phyloP scores from a whole-genome alignment of 2,329 filamentous ascomycete species.

The Penicillium nordicum region DNA sequence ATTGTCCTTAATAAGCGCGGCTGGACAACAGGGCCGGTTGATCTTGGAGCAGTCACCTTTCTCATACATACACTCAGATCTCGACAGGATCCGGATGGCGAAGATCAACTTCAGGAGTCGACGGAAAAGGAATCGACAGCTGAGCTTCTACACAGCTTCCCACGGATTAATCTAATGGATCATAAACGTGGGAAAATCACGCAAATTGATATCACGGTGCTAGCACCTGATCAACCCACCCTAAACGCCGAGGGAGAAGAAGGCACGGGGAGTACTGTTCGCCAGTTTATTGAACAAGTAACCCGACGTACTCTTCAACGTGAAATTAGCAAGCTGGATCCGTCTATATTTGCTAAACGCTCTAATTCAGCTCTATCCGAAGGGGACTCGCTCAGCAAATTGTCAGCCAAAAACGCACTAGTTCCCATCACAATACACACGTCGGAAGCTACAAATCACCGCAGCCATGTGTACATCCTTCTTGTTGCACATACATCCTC shows the following conservation, averaged over 20 bases:
- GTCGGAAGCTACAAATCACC: conserved; percentile 45
- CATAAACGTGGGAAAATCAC: conserved; percentile 32
- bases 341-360: conserved; percentile 12
- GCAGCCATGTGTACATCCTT: conserved; percentile 52
- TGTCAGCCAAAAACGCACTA: background rate
- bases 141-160: conserved; percentile 22
- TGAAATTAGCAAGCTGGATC: conserved; percentile 14
- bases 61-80: conserved; percentile 43
- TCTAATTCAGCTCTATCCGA: background rate
- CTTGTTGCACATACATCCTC: conserved; percentile 52
- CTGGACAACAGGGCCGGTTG: conserved; percentile 50
- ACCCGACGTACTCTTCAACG: conserved; percentile 16
- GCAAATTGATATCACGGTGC: conserved; percentile 38
- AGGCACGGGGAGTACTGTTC: conserved; percentile 13
- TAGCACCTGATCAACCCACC: conserved; percentile 33
- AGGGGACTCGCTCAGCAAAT: background rate
- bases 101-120: background rate
- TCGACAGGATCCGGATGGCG: background rate
- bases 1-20: conserved; percentile 48
- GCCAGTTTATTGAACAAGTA: conserved; percentile 26
- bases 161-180: conserved; percentile 30
- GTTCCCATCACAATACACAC: conserved; percentile 29
- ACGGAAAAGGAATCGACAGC: background rate
- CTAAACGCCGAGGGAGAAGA: background rate
- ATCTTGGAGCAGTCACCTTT: conserved; percentile 51